Evolutionary conservation across 176 grass and related monocot genomes (phyloP).

Genomic region (Rhynchospora tenuis): DNA sequence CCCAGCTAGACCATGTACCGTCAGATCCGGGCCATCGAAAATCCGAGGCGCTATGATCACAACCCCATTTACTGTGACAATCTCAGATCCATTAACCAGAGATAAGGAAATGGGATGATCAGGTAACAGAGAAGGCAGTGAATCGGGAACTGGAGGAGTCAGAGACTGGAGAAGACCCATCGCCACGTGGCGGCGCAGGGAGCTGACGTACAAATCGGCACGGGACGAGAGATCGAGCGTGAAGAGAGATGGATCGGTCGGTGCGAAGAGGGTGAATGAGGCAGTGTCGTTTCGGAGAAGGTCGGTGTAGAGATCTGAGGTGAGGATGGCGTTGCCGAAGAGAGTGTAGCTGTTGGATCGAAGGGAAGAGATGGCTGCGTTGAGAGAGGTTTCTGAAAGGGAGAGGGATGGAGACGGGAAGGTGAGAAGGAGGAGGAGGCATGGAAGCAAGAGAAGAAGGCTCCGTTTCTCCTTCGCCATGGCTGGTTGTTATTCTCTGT

Average conservation of each 20-base stretch:
- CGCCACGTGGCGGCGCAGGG: slow-evolving; percentile 16
- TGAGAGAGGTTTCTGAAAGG: slow-evolving; percentile 13
- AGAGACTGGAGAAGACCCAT: slow-evolving; percentile 10
- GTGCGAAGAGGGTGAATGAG: slow-evolving; percentile 27
- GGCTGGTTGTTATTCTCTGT: neutral
- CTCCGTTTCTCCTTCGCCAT: neutral
- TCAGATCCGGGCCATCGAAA: slow-evolving; percentile 1
- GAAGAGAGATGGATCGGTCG: slow-evolving; percentile 30
- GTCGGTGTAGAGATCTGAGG: slow-evolving; percentile 26
- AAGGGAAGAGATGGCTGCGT: slow-evolving; percentile 16
- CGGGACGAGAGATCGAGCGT: slow-evolving; percentile 18
- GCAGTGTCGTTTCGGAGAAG: neutral
- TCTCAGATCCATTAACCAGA: neutral
- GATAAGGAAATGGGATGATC: slow-evolving; percentile 3
- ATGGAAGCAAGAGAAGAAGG: neutral
- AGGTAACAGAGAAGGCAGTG: slow-evolving; percentile 17
- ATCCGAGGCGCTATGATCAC: slow-evolving; percentile 12
- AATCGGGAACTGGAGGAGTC: neutral
- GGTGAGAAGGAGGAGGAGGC: neutral
- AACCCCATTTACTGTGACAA: slow-evolving; percentile 21
- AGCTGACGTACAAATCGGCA: slow-evolving; percentile 20
- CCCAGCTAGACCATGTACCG: slow-evolving; percentile 23
- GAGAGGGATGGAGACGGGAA: neutral
- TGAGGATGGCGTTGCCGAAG: slow-evolving; percentile 27
- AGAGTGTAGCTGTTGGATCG: slow-evolving; percentile 27